phyloP scores from a whole-genome alignment of 495 filamentous ascomycete genomes.

The Lophium mytilinum region DNA sequence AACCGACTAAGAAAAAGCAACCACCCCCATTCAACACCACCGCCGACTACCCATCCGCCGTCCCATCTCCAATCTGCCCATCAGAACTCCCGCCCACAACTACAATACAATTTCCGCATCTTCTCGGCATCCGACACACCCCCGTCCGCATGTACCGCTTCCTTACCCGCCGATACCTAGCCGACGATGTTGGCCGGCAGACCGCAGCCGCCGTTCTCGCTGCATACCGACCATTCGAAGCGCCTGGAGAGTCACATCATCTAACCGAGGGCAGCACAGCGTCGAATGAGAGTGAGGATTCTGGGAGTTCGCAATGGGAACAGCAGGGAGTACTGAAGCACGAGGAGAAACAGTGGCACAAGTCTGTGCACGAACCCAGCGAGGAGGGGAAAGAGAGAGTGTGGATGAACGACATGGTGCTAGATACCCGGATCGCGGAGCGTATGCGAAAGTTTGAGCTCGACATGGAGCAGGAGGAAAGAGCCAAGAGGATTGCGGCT shows the following conservation, averaged over 20 bases:
- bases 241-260: slow-evolving; percentile 12
- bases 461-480: slow-evolving; percentile 53
- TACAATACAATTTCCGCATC: slow-evolving; percentile 74
- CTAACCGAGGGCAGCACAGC: slow-evolving; percentile 19
- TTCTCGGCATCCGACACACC: slow-evolving; percentile 90
- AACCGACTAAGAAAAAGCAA: slow-evolving; percentile 46
- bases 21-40: slow-evolving; percentile 59
- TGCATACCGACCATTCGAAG: slow-evolving; percentile 43
- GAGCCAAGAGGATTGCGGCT: slow-evolving; percentile 52
- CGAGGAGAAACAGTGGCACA: slow-evolving; percentile 86
- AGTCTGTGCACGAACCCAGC: slow-evolving; percentile 60
- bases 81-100: slow-evolving; percentile 53
- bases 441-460: slow-evolving; percentile 77
- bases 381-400: slow-evolving; percentile 39
- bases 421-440: slow-evolving; percentile 68
- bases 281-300: not conserved
- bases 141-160: slow-evolving; percentile 80
- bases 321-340: slow-evolving; percentile 60
- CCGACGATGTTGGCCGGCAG: slow-evolving; percentile 82
- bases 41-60: slow-evolving; percentile 55
- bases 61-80: slow-evolving; percentile 54
- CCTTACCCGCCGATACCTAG: slow-evolving; percentile 74
- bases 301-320: slow-evolving; percentile 40
- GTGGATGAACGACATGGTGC: slow-evolving; percentile 67
- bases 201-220: slow-evolving; percentile 77